phyloP scores from a whole-genome alignment of 75 land plant genomes.

The Pinus tabuliformis region DNA sequence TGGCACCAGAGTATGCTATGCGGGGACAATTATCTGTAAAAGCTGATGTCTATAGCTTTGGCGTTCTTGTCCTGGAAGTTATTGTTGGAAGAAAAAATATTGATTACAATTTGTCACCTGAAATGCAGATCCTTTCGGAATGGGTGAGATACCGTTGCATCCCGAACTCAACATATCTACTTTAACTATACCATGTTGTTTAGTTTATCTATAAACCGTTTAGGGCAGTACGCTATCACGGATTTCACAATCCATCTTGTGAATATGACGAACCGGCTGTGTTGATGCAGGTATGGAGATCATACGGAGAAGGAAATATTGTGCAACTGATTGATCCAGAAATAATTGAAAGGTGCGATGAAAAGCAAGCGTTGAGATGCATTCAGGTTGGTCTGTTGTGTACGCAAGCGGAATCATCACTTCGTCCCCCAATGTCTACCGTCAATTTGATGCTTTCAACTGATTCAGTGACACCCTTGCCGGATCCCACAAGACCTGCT shows the following conservation, averaged over 20 bases:
- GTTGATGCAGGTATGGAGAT: too few species aligned
- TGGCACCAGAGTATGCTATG: conserved; percentile 8
- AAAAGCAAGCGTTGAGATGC: conserved; percentile 19
- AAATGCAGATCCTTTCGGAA: too few species aligned
- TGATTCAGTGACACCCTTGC: neutral
- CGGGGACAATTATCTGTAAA: neutral
- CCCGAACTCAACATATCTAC: too few species aligned
- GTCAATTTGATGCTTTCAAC: conserved; percentile 35
- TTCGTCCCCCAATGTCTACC: conserved; percentile 30
- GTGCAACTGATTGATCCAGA: neutral
- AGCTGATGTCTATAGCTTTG: conserved; percentile 13
- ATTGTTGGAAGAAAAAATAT: neutral
- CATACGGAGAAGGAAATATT: too few species aligned
- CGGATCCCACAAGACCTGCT: conserved; percentile 10
- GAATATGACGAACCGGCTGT: too few species aligned
- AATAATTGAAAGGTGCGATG: neutral
- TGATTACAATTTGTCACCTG: too few species aligned
- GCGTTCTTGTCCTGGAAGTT: conserved; percentile 8
- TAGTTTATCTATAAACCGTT: too few species aligned
- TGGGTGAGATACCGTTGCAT: too few species aligned
- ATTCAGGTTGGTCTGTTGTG: conserved; percentile 43
- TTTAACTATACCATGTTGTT: too few species aligned
- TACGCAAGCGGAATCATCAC: conserved; percentile 30
- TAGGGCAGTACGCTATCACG: too few species aligned
- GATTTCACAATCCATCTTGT: too few species aligned